Conservation (phyloP, 1,284 basidiomycete species). For the Cutaneotrichosporon mucoides region DNA sequence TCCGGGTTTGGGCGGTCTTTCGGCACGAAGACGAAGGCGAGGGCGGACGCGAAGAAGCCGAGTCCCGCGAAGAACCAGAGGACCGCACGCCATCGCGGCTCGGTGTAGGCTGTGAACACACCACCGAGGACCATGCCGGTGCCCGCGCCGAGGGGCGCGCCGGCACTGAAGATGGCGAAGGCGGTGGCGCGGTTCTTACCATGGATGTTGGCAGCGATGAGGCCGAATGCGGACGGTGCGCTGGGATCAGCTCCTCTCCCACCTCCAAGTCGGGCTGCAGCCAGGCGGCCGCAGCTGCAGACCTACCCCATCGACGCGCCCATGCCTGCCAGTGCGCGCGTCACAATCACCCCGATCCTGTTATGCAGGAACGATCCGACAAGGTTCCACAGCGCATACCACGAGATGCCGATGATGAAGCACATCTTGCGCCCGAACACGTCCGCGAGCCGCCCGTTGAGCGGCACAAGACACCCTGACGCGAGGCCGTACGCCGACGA, state of each 20-base stretch:
- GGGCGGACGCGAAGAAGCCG: neutral
- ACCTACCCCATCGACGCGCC: conserved; percentile 34
- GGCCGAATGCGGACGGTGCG: conserved; percentile 16
- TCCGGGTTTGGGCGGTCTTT: neutral
- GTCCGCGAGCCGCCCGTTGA: conserved; percentile 43
- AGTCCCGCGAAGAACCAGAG: conserved; percentile 18
- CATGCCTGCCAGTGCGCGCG: conserved; percentile 33
- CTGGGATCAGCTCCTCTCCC: neutral
- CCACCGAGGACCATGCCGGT: conserved; percentile 17
- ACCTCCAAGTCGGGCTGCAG: too few species aligned
- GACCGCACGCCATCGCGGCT: conserved; percentile 13
- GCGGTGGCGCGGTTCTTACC: conserved; percentile 22
- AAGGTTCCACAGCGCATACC: conserved; percentile 37
- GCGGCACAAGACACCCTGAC: conserved; percentile 41
- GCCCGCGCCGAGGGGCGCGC: conserved; percentile 19
- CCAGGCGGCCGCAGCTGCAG: neutral
- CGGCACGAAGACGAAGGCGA: conserved; percentile 9
- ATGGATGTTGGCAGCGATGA: conserved; percentile 21
- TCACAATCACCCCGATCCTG: conserved; percentile 32
- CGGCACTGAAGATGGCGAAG: conserved; percentile 18
- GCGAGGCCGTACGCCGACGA: conserved; percentile 40
- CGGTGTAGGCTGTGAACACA: conserved; percentile 14
- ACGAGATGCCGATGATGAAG: conserved; percentile 38
- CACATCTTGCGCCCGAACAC: conserved; percentile 36
- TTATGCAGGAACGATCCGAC: conserved; percentile 36